Evolutionary conservation across 2,329 filamentous ascomycete species (phyloP).

Genomic region (Arthrobotrys musiformis): DNA sequence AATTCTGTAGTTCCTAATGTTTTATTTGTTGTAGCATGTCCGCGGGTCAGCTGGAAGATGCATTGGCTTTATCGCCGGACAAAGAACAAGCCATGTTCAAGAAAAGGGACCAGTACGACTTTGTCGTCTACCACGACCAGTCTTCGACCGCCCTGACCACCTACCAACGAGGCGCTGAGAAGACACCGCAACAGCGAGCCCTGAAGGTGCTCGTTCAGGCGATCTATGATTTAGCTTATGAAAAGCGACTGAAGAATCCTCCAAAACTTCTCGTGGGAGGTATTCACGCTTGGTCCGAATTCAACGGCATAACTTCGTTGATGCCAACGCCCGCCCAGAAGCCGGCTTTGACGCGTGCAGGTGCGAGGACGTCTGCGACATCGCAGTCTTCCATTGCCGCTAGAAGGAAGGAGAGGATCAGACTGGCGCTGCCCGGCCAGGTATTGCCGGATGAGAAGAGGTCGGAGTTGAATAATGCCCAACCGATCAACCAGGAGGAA

Average conservation of each 20-base stretch:
- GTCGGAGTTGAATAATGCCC: conserved; percentile 67
- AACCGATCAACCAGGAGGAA: conserved; percentile 80
- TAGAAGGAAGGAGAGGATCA: conserved; percentile 65
- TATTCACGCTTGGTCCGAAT: conserved; percentile 83
- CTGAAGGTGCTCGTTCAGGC: conserved; percentile 80
- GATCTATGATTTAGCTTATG: conserved; percentile 83
- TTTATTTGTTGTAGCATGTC: conserved; percentile 66
- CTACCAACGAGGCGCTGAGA: conserved; percentile 60
- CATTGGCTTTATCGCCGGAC: conserved; percentile 75
- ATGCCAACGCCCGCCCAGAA: conserved; percentile 59
- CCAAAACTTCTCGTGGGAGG: conserved; percentile 85
- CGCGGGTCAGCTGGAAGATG: conserved; percentile 72
- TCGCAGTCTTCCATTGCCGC: conserved; percentile 66
- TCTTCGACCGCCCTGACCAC: conserved; percentile 65
- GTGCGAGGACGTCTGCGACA: conserved; percentile 66
- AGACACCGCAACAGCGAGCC: conserved; percentile 68
- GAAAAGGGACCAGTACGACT: conserved; percentile 78
- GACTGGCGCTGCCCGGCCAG: conserved; percentile 40
- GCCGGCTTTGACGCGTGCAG: conserved; percentile 64
- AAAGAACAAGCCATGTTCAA: conserved; percentile 80
- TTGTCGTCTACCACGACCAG: conserved; percentile 92
- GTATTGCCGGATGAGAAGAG: conserved; percentile 60
- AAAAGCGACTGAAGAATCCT: conserved; percentile 75
- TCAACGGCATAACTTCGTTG: conserved; percentile 77
- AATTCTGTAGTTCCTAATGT: not conserved